Percentiles rank a stretch among this genome's conserved stretches.
Evolutionary conservation across 2,329 filamentous ascomycete genomes (phyloP).

Genomic region (Arthrobotrys sphaeroides): DNA sequence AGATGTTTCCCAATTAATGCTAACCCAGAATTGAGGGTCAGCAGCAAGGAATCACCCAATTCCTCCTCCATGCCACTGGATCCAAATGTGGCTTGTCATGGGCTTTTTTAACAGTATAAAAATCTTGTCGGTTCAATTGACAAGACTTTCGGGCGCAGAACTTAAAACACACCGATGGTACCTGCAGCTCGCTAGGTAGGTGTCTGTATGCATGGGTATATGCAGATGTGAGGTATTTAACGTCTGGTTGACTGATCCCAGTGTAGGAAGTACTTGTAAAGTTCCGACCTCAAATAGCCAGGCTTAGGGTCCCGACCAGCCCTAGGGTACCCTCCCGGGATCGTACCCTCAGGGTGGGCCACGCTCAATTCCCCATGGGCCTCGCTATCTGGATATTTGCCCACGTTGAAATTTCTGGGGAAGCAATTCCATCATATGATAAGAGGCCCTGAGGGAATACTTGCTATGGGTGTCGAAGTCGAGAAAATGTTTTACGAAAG

Average conservation of each 20-base stretch:
- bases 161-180: conserved; percentile 47
- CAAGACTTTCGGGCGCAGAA: conserved; percentile 25
- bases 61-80: background rate
- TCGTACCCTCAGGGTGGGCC: background rate
- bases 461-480: background rate
- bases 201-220: background rate
- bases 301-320: background rate
- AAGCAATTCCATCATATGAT: conserved; percentile 5
- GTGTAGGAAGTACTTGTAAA: background rate
- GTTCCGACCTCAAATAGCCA: background rate
- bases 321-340: background rate
- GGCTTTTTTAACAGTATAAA: background rate
- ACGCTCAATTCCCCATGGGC: background rate
- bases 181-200: conserved; percentile 53
- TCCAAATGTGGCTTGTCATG: conserved; percentile 6
- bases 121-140: conserved; percentile 10
- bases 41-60: background rate
- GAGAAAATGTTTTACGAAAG: background rate
- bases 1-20: background rate
- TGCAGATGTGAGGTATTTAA: conserved; percentile 47
- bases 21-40: background rate
- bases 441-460: background rate
- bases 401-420: conserved; percentile 12
- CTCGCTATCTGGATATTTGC: background rate
- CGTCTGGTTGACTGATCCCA: background rate